These are phyloP conservation scores for Leptodermis oblonga DNA, from an alignment of 257 asterid genomes.

Conservation along the genomic window DNA sequence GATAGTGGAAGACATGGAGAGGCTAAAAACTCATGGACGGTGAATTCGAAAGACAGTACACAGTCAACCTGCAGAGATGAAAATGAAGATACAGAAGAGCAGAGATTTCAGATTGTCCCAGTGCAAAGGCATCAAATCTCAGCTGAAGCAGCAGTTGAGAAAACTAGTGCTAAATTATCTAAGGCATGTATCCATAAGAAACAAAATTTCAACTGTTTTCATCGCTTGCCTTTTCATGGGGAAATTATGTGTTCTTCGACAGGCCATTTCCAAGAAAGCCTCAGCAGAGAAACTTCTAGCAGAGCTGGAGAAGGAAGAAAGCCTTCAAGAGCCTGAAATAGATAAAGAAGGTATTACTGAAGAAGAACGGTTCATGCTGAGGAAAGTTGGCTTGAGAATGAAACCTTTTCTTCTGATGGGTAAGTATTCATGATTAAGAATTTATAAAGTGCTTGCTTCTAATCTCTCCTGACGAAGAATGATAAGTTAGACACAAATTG, in stretches of 20 bases:
- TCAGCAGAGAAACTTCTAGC: slow-evolving; percentile 74
- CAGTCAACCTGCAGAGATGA: slow-evolving; percentile 29
- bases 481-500: background rate
- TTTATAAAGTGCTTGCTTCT: background rate
- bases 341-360: slow-evolving; percentile 96
- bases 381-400: slow-evolving; percentile 93
- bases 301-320: slow-evolving; percentile 57
- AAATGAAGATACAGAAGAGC: slow-evolving; percentile 23
- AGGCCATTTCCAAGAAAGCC: slow-evolving; percentile 80
- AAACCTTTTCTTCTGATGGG: slow-evolving; percentile 83
- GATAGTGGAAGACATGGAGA: slow-evolving; percentile 25
- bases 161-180: slow-evolving; percentile 53
- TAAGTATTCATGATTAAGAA: slow-evolving; percentile 32
- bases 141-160: slow-evolving; percentile 43
- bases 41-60: slow-evolving; percentile 22
- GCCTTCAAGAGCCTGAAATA: slow-evolving; percentile 44
- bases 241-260: slow-evolving; percentile 27
- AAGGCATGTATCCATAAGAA: slow-evolving; percentile 46
- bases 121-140: slow-evolving; percentile 37
- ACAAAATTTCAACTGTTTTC: slow-evolving; percentile 16
- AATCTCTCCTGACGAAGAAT: background rate
- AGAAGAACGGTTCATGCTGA: slow-evolving; percentile 95
- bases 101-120: slow-evolving; percentile 21
- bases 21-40: slow-evolving; percentile 18
- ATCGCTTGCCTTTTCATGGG: slow-evolving; percentile 15